These are phyloP conservation scores for Nicotiana noctiflora DNA, from an alignment of 257 asterid species.

Conservation along the genomic window DNA sequence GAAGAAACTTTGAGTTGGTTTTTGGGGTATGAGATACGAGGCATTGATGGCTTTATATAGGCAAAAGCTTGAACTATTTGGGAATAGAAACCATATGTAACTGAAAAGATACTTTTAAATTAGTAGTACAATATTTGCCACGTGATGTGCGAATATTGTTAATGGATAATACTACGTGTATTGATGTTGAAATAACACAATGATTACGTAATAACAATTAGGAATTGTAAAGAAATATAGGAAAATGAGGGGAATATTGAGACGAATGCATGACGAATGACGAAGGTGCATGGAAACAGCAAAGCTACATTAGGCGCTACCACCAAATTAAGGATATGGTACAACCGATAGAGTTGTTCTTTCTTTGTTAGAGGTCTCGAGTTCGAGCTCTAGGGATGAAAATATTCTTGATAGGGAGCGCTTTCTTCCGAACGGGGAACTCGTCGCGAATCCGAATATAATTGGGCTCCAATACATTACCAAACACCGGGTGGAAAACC, in stretches of 20 bases:
- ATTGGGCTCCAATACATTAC: no score
- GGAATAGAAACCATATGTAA: neutral
- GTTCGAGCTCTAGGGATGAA: no score
- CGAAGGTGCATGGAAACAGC: neutral
- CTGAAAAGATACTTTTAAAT: neutral
- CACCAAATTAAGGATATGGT: no score
- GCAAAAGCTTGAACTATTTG: neutral
- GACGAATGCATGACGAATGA: neutral
- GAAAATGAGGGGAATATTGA: neutral
- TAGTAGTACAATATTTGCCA: neutral
- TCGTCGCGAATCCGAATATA: no score
- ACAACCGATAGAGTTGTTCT: no score
- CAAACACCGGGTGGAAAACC: no score
- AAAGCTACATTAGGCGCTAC: no score
- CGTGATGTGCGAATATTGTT: constrained; percentile 1
- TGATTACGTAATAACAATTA: neutral
- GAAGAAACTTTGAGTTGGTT: neutral
- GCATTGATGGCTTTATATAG: constrained; percentile 3
- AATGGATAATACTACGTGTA: neutral
- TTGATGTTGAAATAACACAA: neutral
- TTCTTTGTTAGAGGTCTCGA: no score
- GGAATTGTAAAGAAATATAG: neutral
- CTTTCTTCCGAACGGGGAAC: no score
- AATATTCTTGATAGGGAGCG: no score
- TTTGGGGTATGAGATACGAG: neutral